These are phyloP conservation scores for Calonectria henricotiae DNA, from an alignment of 2,329 filamentous ascomycete species.

Conservation along the genomic window DNA sequence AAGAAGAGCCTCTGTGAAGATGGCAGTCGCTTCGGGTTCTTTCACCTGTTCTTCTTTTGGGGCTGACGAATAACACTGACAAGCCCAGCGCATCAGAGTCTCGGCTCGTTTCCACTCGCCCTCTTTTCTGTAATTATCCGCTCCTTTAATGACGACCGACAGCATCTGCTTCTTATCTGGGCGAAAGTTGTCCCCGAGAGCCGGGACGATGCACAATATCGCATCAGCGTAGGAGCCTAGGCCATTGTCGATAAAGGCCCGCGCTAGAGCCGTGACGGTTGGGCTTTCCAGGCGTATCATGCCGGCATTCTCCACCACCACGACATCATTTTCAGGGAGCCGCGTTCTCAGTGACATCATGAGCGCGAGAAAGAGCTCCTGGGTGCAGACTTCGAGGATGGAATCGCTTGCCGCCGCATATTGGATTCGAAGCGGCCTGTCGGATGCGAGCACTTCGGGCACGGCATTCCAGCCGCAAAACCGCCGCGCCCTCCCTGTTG, in stretches of 20 bases:
- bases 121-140: slow-evolving; percentile 6
- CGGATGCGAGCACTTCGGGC: slow-evolving; percentile 7
- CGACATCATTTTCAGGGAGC: slow-evolving; percentile 10
- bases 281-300: slow-evolving; percentile 17
- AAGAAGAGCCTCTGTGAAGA: slow-evolving; percentile 1
- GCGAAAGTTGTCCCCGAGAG: slow-evolving; percentile 5
- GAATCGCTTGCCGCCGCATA: slow-evolving; percentile 13
- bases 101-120: slow-evolving; percentile 11
- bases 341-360: slow-evolving; percentile 4
- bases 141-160: neutral
- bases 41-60: neutral
- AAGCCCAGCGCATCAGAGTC: slow-evolving; percentile 9
- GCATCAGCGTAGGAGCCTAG: slow-evolving; percentile 4
- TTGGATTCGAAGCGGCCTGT: neutral
- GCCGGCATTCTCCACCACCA: slow-evolving; percentile 7
- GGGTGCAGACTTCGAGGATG: slow-evolving; percentile 10
- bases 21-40: neutral
- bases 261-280: slow-evolving; percentile 5
- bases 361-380: slow-evolving; percentile 4
- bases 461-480: slow-evolving; percentile 9
- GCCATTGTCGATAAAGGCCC: slow-evolving; percentile 17
- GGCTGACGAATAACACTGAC: neutral
- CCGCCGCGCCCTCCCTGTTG: neutral
- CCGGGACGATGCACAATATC: slow-evolving; percentile 4
- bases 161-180: slow-evolving; percentile 7